Conservation (phyloP, 768 basidiomycete genomes). For the Gelatoporia subvermispora region DNA sequence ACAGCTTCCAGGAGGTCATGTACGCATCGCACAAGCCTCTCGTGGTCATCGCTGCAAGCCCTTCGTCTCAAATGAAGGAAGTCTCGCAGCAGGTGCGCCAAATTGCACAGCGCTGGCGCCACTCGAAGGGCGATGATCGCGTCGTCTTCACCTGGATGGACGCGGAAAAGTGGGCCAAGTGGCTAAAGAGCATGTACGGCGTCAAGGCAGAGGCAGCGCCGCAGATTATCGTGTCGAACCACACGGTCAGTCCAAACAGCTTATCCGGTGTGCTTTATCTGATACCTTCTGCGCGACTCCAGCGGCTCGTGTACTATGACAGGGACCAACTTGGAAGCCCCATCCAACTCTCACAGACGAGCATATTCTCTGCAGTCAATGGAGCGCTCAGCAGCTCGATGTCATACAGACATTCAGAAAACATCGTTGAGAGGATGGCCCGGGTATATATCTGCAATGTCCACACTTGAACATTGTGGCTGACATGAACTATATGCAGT, state of each 20-base stretch:
- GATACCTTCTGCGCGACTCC: conserved; percentile 1
- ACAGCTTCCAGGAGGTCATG: conserved; percentile 84
- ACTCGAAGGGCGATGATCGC: conserved; percentile 32
- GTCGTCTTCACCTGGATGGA: conserved; percentile 93
- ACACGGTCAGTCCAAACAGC: conserved; percentile 49
- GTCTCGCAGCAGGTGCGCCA: conserved; percentile 47
- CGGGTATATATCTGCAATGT: conserved; percentile 39
- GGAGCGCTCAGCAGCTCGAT: conserved; percentile 51
- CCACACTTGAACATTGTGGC: neutral
- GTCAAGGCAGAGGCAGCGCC: conserved; percentile 33
- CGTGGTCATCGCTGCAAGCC: conserved; percentile 68
- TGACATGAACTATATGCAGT: conserved; percentile 14
- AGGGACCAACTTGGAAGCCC: conserved; percentile 48
- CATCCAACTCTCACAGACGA: conserved; percentile 50
- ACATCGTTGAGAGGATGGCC: conserved; percentile 59
- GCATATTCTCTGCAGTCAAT: conserved; percentile 68
- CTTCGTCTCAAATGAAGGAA: conserved; percentile 17
- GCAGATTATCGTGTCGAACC: conserved; percentile 72
- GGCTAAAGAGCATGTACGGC: conserved; percentile 92
- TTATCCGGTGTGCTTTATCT: neutral
- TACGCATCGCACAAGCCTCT: conserved; percentile 68
- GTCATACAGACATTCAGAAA: conserved; percentile 61
- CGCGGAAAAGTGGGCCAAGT: conserved; percentile 72
- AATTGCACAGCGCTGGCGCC: conserved; percentile 50
- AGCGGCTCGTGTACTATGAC: conserved; percentile 79